A percentile compares a stretch with the other conserved stretches of the same genome.
Evolutionary conservation across 2,329 filamentous ascomycete species (phyloP).

Genomic region (Fusarium ramigenum): DNA sequence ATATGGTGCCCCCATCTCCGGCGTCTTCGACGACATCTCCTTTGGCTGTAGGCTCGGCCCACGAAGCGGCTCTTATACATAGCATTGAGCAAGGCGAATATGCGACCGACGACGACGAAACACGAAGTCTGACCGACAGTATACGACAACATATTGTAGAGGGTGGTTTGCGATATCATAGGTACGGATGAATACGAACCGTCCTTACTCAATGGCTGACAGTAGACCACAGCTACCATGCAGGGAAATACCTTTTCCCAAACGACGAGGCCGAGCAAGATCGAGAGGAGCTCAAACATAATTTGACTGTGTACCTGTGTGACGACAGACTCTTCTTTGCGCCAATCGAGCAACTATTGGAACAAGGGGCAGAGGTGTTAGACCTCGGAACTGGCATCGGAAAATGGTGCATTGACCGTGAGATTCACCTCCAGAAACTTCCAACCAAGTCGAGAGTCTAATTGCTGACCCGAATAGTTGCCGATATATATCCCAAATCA

Average conservation of each 20-base stretch:
- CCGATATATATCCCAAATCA: constrained; percentile 56
- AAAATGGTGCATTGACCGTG: constrained; percentile 61
- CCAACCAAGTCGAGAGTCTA: background rate
- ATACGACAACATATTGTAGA: constrained; percentile 56
- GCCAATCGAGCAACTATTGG: constrained; percentile 52
- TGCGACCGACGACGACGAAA: constrained; percentile 47
- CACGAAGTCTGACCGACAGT: constrained; percentile 53
- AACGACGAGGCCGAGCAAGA: constrained; percentile 56
- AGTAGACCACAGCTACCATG: constrained; percentile 46
- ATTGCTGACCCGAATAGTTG: constrained; percentile 50
- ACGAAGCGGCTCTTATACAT: constrained; percentile 45
- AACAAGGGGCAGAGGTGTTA: constrained; percentile 54
- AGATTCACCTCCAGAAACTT: constrained; percentile 40
- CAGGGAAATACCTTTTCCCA: constrained; percentile 54
- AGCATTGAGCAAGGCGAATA: constrained; percentile 48
- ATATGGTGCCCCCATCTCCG: constrained; percentile 41
- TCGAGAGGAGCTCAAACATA: constrained; percentile 54
- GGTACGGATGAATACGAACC: background rate
- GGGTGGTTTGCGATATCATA: constrained; percentile 51
- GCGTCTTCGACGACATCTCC: constrained; percentile 40
- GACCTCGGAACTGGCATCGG: constrained; percentile 64
- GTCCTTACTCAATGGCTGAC: background rate
- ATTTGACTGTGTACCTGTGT: constrained; percentile 51
- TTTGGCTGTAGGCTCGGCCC: constrained; percentile 46
- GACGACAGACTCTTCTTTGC: constrained; percentile 55